Base-by-base conservation (phyloP, 495 filamentous ascomycete genomes). In the Podospora anserina region DNA sequence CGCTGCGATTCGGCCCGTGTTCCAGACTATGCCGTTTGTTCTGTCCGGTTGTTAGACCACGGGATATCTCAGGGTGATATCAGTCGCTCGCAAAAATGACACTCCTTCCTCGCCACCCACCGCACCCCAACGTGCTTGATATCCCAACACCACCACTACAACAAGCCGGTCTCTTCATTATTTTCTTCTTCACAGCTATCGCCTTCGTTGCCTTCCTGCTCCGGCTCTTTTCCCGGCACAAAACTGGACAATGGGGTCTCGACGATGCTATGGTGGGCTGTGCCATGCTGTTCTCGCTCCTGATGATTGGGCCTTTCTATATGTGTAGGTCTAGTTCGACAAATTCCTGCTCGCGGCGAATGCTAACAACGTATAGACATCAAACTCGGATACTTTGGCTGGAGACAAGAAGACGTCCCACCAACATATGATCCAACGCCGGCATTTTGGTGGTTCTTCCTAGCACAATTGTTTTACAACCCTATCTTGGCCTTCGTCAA, bases 401-500 rank as follows among this genome's bases (percentile, higher is more conserved):
- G 83, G 56, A 80, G 81, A 65, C 34, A 67, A 20, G 73, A 75
- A 68, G 80, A 84, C 63, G 78, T 85, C 6, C 82, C 83, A 19
- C 75, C 65, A 15, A 72, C 61, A 32, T 20, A 74, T 27, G 72
- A 77, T 60, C 68, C 68, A 59, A 71, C 69, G 9, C 70, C 74
- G 4, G 77, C 72, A 15, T 68, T 73, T 63, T 74, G 71, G 58
- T 80, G 78, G 78, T 78, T 85, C 69, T 83, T 82, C 27, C 78
- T 81, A 1, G 81, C 83, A 56, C 84, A 88, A 69, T 73, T 88
- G 44, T 70, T 88, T 32, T 89, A 88, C 71, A 87, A 88, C 68
- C 86, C 85, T 2, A 81, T 86, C 68, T 76, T 90, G 57, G 80
- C 86, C 23, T 71, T 86, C 2, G 82, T 85, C 65, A 88, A 88